Evolutionary conservation across 2,329 filamentous ascomycete species (phyloP), one percentile per base, ranked within the genome.

Genomic region (Hymenoscyphus salicellus): DNA sequence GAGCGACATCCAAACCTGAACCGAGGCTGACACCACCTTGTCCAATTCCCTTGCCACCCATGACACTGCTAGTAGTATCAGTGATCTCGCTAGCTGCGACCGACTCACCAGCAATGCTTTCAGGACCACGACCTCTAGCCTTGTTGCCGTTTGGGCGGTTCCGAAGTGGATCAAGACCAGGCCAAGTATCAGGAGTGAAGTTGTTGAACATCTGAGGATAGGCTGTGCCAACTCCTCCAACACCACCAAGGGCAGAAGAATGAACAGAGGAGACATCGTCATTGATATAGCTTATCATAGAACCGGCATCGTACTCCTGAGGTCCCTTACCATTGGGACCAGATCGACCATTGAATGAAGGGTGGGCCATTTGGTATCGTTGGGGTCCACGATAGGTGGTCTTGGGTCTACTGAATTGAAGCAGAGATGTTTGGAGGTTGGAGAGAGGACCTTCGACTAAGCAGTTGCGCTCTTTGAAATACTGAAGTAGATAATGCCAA

Each of bases 241-340:
- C 90, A 43, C 93, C 93, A 62, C 93, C 93, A 60, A 98, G 86
- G 0, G 93, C 89, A 55, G 93, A 97, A 58, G 93, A 93, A 77
- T 98, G 94, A 56, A 99, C 90, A 1, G 93, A 97, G 8, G 94
- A 98, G 49, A 97, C 93, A 77, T 99, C 95, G 73, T 99, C 95
- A 1, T 94, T 92, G 66, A 99, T 97, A 76, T 96, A 98, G 17
- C 94, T 95, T 72, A 97, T 84, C 75, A 97, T 91, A 2, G 94
- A 98, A 55, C 92, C 91, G 20, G 90, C 87, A 73, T 97, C 94
- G 36, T 69, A 75, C 41, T 76, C 72, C 36, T 74, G 71, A 73
- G 74, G 65, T 28, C 58, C 63, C 59, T 74, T 76, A 46, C 74
- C 75, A 65, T 75, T 76, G 16, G 68, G 58, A 46, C 68, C 71